phyloP scores from a whole-genome alignment of 208 protist species.

The Acanthamoeba polyphaga region DNA sequence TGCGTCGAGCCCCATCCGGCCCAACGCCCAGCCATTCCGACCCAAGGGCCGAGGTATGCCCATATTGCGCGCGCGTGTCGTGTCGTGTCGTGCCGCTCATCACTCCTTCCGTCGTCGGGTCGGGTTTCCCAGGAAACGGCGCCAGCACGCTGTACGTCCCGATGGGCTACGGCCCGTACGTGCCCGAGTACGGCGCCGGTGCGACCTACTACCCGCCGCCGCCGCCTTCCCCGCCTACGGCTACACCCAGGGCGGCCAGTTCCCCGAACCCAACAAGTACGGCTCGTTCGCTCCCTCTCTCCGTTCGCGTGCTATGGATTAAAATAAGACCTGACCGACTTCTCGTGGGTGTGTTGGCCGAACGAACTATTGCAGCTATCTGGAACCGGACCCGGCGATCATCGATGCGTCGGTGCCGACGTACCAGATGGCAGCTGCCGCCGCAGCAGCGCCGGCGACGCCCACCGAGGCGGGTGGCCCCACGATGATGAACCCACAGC shows the following conservation, averaged over 20 bases:
- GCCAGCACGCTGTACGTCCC: neutral
- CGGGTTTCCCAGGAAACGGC: neutral
- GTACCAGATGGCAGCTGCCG: neutral
- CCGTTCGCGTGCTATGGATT: neutral
- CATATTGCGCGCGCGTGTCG: neutral
- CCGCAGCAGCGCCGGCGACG: neutral
- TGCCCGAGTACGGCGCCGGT: neutral
- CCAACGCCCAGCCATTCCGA: conserved; percentile 12
- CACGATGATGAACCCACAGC: conserved; percentile 9
- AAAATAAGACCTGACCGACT: too few species aligned
- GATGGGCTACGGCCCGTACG: neutral
- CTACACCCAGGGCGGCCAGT: conserved; percentile 42
- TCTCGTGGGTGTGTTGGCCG: too few species aligned
- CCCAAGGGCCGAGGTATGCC: conserved; percentile 7
- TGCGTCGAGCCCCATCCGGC: conserved; percentile 9
- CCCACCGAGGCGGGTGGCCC: neutral
- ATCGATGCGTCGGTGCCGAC: neutral
- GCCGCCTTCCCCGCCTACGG: neutral
- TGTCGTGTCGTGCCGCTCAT: neutral
- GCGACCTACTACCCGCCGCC: conserved; percentile 12
- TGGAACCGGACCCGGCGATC: conserved; percentile 3
- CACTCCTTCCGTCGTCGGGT: neutral
- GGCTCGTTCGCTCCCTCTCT: neutral
- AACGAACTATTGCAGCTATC: neutral
- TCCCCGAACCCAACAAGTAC: neutral